Conservation (phyloP, 1,284 basidiomycete species). For the Ceratobasidium sp. region DNA sequence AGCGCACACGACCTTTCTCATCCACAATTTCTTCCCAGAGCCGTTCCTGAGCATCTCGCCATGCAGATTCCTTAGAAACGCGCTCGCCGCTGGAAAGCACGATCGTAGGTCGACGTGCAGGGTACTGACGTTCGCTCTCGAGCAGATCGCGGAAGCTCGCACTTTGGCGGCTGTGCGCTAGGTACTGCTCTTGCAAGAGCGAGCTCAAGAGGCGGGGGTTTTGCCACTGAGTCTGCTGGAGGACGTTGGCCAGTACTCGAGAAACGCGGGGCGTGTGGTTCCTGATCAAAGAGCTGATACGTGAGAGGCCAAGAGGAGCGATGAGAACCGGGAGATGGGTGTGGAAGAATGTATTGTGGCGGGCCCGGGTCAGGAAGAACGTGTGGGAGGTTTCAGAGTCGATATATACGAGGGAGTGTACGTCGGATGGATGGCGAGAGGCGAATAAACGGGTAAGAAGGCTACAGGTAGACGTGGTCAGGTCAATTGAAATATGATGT, state of each 20-base stretch:
- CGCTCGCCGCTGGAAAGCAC: slow-evolving; percentile 37
- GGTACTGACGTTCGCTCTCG: slow-evolving; percentile 33
- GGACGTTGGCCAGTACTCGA: slow-evolving; percentile 26
- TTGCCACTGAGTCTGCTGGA: slow-evolving; percentile 34
- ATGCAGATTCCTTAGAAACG: slow-evolving; percentile 20
- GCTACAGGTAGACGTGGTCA: not conserved
- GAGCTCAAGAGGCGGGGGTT: slow-evolving; percentile 37
- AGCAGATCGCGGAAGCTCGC: slow-evolving; percentile 39
- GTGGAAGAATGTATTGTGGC: slow-evolving; percentile 32
- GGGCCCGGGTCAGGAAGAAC: slow-evolving; percentile 35
- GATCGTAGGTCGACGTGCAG: slow-evolving; percentile 38
- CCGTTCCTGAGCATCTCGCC: slow-evolving; percentile 31
- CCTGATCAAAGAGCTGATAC: slow-evolving; percentile 28
- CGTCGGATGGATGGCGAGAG: slow-evolving; percentile 33
- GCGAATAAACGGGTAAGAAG: slow-evolving; percentile 37
- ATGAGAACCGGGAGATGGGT: slow-evolving; percentile 40
- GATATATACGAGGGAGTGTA: slow-evolving; percentile 39
- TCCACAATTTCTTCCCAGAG: slow-evolving; percentile 42
- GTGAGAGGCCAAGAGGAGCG: slow-evolving; percentile 37
- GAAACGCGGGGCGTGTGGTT: slow-evolving; percentile 31
- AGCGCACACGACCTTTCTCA: slow-evolving; percentile 40
- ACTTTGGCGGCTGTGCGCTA: slow-evolving; percentile 36
- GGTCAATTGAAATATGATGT: not conserved
- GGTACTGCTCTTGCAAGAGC: slow-evolving; percentile 36
- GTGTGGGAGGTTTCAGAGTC: slow-evolving; percentile 41